Conservation (phyloP, 345 rosid species). For the Reutealis trisperma region DNA sequence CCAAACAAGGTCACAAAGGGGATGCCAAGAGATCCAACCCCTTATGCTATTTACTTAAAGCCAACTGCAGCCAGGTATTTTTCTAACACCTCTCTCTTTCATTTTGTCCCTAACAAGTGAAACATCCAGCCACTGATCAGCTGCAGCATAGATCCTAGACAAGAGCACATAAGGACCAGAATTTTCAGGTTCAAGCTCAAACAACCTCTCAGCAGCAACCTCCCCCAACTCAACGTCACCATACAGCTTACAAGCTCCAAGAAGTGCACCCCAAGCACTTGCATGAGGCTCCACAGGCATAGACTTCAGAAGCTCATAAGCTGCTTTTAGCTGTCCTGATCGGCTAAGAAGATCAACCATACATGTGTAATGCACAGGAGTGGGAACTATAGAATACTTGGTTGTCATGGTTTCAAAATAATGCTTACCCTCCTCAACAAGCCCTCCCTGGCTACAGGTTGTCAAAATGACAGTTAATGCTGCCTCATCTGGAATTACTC, state of each 20-base stretch:
- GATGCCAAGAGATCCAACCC: neutral
- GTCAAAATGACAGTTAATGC: conserved; percentile 70
- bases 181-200: conserved; percentile 63
- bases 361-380: conserved; percentile 65
- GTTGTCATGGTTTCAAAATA: conserved; percentile 54
- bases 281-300: conserved; percentile 61
- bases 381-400: conserved; percentile 45
- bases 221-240: conserved; percentile 56
- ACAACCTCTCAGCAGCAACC: conserved; percentile 47
- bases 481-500: conserved; percentile 57
- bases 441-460: conserved; percentile 60
- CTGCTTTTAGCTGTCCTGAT: conserved; percentile 54
- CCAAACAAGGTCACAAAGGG: neutral
- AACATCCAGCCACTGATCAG: conserved; percentile 63
- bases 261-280: conserved; percentile 73
- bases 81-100: conserved; percentile 58
- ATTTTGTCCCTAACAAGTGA: conserved; percentile 56
- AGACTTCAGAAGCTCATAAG: conserved; percentile 51
- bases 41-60: neutral
- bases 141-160: conserved; percentile 69
- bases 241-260: conserved; percentile 60
- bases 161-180: conserved; percentile 65
- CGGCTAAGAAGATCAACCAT: conserved; percentile 70
- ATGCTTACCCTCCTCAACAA: conserved; percentile 57
- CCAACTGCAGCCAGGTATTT: conserved; percentile 62